Evolutionary conservation across 352 stramenopile genomes (phyloP), one percentile per base, ranked within the genome.

Genomic region (Phytophthora pisi): DNA sequence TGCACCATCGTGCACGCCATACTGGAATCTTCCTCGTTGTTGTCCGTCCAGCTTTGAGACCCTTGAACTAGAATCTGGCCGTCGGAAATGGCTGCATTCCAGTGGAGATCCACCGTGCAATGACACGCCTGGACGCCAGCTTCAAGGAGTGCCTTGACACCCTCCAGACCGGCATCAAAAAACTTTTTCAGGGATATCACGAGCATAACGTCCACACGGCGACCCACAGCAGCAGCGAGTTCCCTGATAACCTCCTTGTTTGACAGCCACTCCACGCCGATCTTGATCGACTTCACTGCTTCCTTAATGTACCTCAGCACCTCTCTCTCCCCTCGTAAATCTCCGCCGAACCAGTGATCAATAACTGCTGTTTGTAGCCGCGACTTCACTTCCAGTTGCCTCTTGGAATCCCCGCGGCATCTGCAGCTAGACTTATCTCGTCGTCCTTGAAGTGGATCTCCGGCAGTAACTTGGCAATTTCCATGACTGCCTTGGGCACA

Each of bases 1-100:
- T 54, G 38, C 18, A 66, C 59, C 15, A 66, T 53, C 5, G 59
- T 38, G 18, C 53, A 54, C 5, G 15, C 49, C 59, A 60, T 40
- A 30, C 40, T 38, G 50, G 31, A 11, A 23, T 30, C 34, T 8
- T 46, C 46, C 18, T 43, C 6, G 26, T 42, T 30, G n/a, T 5
- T 49, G 20, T 26, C 47, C 57, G 34, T 51, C 46, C 15, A 57
- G 46, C 46, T 57, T 34, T 26, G 57, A 20, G 47, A 64, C 10
- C 58, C 58, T 65, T 66, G 59, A 5, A 66, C 38, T 8, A 66
- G 49, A 11, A 66, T 52, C 43, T 66, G 59, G 20, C 50, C n/a
- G 38, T 66, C 59, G n/a, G 60, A 66, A 49, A 66, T 28, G n/a
- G 49, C 59, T 30, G 30, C 24, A 30, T 59, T 52, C 50, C 59